Conservation (phyloP, 2,329 filamentous ascomycete genomes). For the Ophiostoma sp. region DNA sequence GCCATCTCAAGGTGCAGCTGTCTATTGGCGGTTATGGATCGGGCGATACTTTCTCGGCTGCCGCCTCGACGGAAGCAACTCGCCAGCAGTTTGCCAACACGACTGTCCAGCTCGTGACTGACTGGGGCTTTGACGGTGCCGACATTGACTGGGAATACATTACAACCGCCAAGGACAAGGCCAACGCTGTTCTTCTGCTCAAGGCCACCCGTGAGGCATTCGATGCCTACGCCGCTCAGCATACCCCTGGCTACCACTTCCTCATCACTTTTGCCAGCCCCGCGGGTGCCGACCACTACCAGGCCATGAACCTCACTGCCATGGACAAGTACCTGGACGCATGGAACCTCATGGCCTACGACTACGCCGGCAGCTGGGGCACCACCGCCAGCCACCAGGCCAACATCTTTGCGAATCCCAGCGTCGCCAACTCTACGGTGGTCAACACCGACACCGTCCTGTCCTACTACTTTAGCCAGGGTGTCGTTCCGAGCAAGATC, state of each 20-base stretch:
- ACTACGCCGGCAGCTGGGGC: constrained; percentile 69
- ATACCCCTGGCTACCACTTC: constrained; percentile 38
- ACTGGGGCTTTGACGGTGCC: constrained; percentile 62
- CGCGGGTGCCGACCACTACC: constrained; percentile 47
- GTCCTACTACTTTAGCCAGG: constrained; percentile 58
- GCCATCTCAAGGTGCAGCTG: constrained; percentile 75
- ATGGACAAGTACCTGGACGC: constrained; percentile 54
- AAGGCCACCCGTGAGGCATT: constrained; percentile 44
- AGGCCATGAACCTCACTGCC: constrained; percentile 45
- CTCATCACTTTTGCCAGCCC: constrained; percentile 40
- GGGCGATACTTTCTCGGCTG: constrained; percentile 65
- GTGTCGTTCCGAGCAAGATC: constrained; percentile 64
- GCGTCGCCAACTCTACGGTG: constrained; percentile 60
- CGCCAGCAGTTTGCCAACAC: constrained; percentile 66
- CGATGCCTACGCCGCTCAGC: constrained; percentile 34
- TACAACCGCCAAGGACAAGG: constrained; percentile 41
- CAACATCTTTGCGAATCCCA: constrained; percentile 61
- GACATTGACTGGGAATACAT: constrained; percentile 62
- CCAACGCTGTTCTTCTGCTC: constrained; percentile 46
- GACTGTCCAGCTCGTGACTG: constrained; percentile 67
- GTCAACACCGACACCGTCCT: constrained; percentile 69
- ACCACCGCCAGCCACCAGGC: constrained; percentile 62
- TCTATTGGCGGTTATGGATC: constrained; percentile 83
- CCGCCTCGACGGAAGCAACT: constrained; percentile 61
- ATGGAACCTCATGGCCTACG: constrained; percentile 67